Base-by-base conservation (phyloP, 805 yeast species). In the Ogataea dorogensis region DNA sequence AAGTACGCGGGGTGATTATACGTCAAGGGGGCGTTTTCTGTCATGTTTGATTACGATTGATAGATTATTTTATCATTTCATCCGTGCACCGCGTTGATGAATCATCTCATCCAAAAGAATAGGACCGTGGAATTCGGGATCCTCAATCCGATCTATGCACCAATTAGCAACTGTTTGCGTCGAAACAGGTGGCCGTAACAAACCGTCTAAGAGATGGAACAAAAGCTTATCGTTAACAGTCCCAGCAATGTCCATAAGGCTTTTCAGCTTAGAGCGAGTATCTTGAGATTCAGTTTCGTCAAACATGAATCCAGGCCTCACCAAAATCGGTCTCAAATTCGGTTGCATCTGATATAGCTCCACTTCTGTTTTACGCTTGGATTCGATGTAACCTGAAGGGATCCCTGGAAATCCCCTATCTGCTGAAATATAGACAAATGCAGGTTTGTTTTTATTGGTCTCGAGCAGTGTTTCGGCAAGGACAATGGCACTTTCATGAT, bases 241-340 rank as follows among this genome's bases (percentile, higher is more conserved):
- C 44, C 71, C 67, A 27, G 73, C 61, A 3, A 68, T 18, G 29
- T 68, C 64, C 17, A 83, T 56, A 2, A 68, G 59, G 15, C 52
- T 43, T 38, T 69, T 72, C 28, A 81, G 42, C 1, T 63, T 38
- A 9, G 64, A 59, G 38, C 86, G 59, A 17, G 59, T 49, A 31
- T 63, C 63, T 20, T 39, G 47, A 5, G 51, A 44, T 6, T 54
- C 46, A 2, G 53, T 20, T 23, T 68, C 75, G 53, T 86, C 94
- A 51, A 64, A 83, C 88, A 88, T 79, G 49, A 87, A 77, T 0
- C 94, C 94, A 0, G 96, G 96, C 42, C 96, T 70, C 60, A 85
- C 44, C 11, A 83, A 56, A 2, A 88, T 75, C 0, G 82, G 65
- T 38, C 91, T 70, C 16, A 85, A 54, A n/a, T 66, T 62, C 14